Base-by-base conservation (phyloP, 2,329 filamentous ascomycete species). In the Neonectria faginata region DNA sequence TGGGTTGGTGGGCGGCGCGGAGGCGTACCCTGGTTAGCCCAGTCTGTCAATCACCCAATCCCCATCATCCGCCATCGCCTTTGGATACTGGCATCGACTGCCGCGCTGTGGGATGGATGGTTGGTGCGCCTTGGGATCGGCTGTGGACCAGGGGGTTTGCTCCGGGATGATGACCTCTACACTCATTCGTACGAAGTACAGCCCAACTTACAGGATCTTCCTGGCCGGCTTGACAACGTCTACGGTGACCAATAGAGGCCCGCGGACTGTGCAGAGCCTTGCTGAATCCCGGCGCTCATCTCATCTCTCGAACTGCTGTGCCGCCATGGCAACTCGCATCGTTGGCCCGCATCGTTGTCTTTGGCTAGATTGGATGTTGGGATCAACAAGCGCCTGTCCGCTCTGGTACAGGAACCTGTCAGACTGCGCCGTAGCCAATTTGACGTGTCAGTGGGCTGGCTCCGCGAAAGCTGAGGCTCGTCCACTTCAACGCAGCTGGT, bases 231-330 rank as follows among this genome's bases (percentile, higher is more conserved):
- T 16, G 59, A 64, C 56, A 57, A 55, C 50, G 45, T 55, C 18
- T 48, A 51, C 61, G 61, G 61, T 64, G 61, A 64, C 61, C 61
- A 64, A 64, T 64, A 31, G 56, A 59, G 33, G 36, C 36, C 50
- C 33, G 27, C 27, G 51, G 56, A n/a, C 22, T 22, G 22, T 42
- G 27, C 56, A 50, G 50, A 54, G 48, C 48, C 51, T 29, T 48
- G 39, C 41, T 50, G 36, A 39, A 39, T 8, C 36, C 48, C 18
- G n/a, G 52, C 29, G 22, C 36, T 41, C 54, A 54, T 62, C 36
- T 41, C 54, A 54, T 62, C 39, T 57, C 59, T 36, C 39, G 10
- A 42, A 9, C n/a, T 20, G 3, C n/a, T 45, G 52, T 55, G 36
- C 48, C 60, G 36, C 48, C 54, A 52, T 57, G 47, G 48, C 31